Conservation (phyloP, 768 basidiomycete species). For the Trametopsis cervina region DNA sequence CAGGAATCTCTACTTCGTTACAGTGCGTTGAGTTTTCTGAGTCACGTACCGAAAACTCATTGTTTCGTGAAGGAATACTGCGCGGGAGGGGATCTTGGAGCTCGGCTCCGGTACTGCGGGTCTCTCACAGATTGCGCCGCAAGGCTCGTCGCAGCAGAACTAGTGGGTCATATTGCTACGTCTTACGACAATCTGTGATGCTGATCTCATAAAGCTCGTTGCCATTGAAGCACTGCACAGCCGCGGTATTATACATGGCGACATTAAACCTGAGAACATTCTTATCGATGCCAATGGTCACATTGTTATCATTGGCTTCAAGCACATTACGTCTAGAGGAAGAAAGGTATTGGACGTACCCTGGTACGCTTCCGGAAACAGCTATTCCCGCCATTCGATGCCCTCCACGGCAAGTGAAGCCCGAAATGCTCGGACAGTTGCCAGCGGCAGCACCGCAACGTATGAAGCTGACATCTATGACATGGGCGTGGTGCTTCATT, state of each 20-base stretch:
- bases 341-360: too few relatives aligned
- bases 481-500: not conserved
- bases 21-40: not conserved
- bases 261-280: slow-evolving; percentile 26
- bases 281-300: slow-evolving; percentile 18
- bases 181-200: not conserved
- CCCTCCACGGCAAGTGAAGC: not conserved
- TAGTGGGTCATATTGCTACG: not conserved
- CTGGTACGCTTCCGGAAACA: not conserved
- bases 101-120: not conserved
- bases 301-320: slow-evolving; percentile 21
- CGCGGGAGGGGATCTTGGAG: not conserved
- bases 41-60: not conserved
- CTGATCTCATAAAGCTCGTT: slow-evolving; percentile 11
- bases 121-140: not conserved
- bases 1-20: slow-evolving; percentile 6
- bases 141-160: not conserved
- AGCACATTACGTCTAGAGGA: slow-evolving; percentile 13
- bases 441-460: not conserved
- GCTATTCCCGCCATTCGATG: not conserved
- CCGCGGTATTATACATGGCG: slow-evolving; percentile 21
- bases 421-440: not conserved
- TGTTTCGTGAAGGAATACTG: slow-evolving; percentile 1
- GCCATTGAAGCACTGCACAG: slow-evolving; percentile 17
- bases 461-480: not conserved